Base-by-base conservation (phyloP, 75 land plant genomes). In the Isoetes taiwanensis region DNA sequence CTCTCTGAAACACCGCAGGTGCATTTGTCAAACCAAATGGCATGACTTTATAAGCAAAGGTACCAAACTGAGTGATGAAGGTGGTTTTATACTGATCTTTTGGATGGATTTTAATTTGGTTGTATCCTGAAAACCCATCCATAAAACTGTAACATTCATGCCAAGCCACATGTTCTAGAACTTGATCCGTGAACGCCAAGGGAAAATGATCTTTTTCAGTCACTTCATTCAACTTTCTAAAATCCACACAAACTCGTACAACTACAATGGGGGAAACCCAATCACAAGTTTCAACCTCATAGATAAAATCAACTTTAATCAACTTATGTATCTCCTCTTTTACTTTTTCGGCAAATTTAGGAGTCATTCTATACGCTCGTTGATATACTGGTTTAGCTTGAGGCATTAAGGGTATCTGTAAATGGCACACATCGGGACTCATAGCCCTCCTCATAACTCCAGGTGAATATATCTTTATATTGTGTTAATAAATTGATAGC, bases 201-300 rank as follows among this genome's bases (percentile, higher is more conserved):
- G 64, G 46, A 25, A 30, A 58, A 29, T 57, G 43, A 58, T 58
- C 52, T 5, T 28, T 40, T 25, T 32, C 1, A 16, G 26, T 41
- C 0, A 55, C 52, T 4, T 23, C 0, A 19, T 65, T 58, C 2
- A 41, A n/a, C 11, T 32, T 41, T 12, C 26, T 0, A 14, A 57
- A 58, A 1, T 65, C 62, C 2, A 58, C 42, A 21, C 52, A 43
- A 1, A 65, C 24, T 25, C 52, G 0, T 1, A 62, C 52, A 14
- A 55, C 29, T 1, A 66, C 33, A 0, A 54, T 39, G 11, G 72
- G 69, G 0, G 71, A 52, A 4, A 69, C 70, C 72, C 72, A 69
- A 32, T 64, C 30, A 0, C 31, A 43, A 34, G 42, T 52, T 19
- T 52, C 23, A 0, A 69, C 55, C 0, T 54, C 59, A 32, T 64